Evolutionary conservation across 2,329 filamentous ascomycete genomes (phyloP).

Genomic region (Fusarium euwallaceae): DNA sequence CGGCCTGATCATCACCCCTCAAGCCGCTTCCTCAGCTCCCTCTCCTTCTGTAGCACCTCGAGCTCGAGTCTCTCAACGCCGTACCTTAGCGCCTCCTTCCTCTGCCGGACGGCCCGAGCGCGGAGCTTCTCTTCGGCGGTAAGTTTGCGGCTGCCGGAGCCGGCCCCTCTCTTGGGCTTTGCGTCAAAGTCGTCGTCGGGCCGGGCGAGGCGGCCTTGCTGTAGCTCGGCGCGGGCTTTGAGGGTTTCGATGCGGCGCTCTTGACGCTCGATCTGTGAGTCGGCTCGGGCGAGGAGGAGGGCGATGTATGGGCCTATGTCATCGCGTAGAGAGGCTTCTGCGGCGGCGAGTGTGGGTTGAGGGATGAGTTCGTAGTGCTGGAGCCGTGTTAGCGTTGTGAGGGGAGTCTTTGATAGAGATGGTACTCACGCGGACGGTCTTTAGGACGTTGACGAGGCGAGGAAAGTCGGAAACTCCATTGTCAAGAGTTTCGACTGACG

Average conservation of each 20-base stretch:
- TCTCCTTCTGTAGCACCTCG: slow-evolving; percentile 83
- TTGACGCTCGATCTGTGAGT: slow-evolving; percentile 84
- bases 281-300: slow-evolving; percentile 83
- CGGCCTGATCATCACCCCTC: slow-evolving; percentile 49
- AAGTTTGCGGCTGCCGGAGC: slow-evolving; percentile 55
- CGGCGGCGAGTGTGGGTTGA: slow-evolving; percentile 83
- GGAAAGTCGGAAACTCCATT: slow-evolving; percentile 71
- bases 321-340: slow-evolving; percentile 86
- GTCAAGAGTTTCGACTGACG: slow-evolving; percentile 69
- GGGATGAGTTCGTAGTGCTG: slow-evolving; percentile 95
- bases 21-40: slow-evolving; percentile 67
- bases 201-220: slow-evolving; percentile 74
- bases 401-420: background rate
- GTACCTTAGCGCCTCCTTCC: slow-evolving; percentile 88
- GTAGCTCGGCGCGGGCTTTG: slow-evolving; percentile 84
- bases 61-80: slow-evolving; percentile 87
- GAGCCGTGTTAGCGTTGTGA: background rate
- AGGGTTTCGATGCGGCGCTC: slow-evolving; percentile 86
- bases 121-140: slow-evolving; percentile 66
- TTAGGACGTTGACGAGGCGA: slow-evolving; percentile 66
- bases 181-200: slow-evolving; percentile 41
- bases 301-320: slow-evolving; percentile 91
- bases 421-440: slow-evolving; percentile 65
- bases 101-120: slow-evolving; percentile 76
- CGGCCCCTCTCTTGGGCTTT: slow-evolving; percentile 38